Evolutionary conservation across 768 basidiomycete species (phyloP).

Genomic region (Mycena chlorophos): DNA sequence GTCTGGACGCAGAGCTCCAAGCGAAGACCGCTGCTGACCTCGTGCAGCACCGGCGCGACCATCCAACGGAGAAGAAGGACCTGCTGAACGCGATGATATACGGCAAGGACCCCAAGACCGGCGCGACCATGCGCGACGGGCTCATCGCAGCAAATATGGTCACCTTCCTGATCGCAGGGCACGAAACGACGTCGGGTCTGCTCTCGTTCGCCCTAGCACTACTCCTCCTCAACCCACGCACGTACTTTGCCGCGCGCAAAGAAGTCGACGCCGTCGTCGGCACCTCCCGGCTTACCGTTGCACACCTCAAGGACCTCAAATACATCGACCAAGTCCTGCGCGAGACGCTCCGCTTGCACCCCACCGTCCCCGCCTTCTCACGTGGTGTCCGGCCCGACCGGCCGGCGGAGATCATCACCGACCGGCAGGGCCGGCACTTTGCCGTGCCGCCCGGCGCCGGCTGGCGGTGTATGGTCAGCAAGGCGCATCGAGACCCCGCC

Average conservation of each 20-base stretch:
- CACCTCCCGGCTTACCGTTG: slow-evolving; percentile 15
- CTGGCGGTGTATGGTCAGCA: slow-evolving; percentile 30
- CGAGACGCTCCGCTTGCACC: slow-evolving; percentile 40
- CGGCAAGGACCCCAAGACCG: slow-evolving; percentile 44
- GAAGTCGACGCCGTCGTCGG: slow-evolving; percentile 50
- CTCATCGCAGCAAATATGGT: slow-evolving; percentile 40
- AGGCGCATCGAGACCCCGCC: slow-evolving; percentile 39
- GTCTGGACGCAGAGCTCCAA: slow-evolving; percentile 38
- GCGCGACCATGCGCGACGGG: slow-evolving; percentile 39
- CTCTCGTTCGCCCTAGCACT: slow-evolving; percentile 43
- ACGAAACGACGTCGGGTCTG: slow-evolving; percentile 28
- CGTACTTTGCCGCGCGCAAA: background rate
- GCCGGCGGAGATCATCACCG: slow-evolving; percentile 29
- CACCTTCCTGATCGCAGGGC: slow-evolving; percentile 51
- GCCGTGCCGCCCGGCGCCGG: slow-evolving; percentile 32
- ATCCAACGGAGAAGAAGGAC: slow-evolving; percentile 43
- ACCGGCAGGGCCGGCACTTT: slow-evolving; percentile 42
- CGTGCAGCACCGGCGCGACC: slow-evolving; percentile 37
- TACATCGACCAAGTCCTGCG: slow-evolving; percentile 23
- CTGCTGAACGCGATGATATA: slow-evolving; percentile 46
- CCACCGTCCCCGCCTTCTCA: slow-evolving; percentile 33
- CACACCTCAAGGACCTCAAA: background rate
- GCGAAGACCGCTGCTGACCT: slow-evolving; percentile 45
- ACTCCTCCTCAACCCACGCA: slow-evolving; percentile 31
- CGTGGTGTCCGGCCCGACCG: slow-evolving; percentile 36